Evolutionary conservation across 2,329 filamentous ascomycete genomes (phyloP).

Genomic region (Polychaeton citri): DNA sequence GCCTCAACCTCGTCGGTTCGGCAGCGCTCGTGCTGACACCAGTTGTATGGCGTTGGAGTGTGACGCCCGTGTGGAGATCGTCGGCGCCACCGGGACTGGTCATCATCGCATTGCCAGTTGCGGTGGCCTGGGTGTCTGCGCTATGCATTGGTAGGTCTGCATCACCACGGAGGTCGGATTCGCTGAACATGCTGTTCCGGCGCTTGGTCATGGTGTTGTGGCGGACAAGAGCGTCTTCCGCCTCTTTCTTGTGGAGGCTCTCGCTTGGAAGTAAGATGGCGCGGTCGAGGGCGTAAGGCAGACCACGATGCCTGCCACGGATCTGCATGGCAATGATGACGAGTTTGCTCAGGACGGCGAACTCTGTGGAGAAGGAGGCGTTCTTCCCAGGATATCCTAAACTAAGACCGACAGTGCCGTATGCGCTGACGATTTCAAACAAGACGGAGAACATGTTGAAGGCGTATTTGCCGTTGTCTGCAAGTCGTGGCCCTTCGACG

Average conservation of each 20-base stretch:
- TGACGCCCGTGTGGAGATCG: conserved; percentile 3
- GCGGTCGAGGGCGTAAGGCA: conserved; percentile 55
- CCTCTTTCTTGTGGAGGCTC: conserved; percentile 47
- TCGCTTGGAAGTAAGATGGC: conserved; percentile 57
- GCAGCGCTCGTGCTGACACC: not conserved
- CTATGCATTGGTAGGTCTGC: conserved; percentile 2
- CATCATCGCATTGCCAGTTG: conserved; percentile 8
- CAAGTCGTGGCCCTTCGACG: conserved; percentile 61
- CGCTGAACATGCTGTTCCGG: conserved; percentile 13
- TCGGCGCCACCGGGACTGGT: conserved; percentile 8
- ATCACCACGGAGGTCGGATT: conserved; percentile 5
- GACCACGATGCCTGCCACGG: conserved; percentile 50
- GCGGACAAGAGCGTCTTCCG: conserved; percentile 32
- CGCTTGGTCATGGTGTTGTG: conserved; percentile 6
- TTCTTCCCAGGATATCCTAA: conserved; percentile 67
- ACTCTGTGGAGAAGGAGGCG: conserved; percentile 71
- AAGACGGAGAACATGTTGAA: conserved; percentile 44
- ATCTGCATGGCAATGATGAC: conserved; percentile 56
- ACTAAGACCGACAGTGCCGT: conserved; percentile 85
- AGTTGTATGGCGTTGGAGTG: not conserved
- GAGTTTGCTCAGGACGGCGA: conserved; percentile 55
- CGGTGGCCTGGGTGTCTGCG: conserved; percentile 9
- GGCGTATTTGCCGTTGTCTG: conserved; percentile 42
- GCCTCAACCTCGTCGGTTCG: conserved; percentile 2
- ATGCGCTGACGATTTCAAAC: conserved; percentile 81